phyloP scores from a whole-genome alignment of 2,329 filamentous ascomycete genomes.

The Ilyonectria robusta region DNA sequence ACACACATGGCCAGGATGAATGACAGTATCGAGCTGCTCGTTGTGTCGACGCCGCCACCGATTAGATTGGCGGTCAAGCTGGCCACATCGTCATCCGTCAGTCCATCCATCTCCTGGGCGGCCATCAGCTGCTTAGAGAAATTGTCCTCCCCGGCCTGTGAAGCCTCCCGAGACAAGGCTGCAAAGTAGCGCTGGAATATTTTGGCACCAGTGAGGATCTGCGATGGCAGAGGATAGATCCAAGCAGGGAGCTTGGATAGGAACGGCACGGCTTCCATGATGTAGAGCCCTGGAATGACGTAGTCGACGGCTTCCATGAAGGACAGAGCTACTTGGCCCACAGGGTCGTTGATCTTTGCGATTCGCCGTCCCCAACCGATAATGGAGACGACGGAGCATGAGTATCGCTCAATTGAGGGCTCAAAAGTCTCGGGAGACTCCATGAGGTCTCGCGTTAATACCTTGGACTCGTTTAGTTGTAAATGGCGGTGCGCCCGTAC shows the following conservation, averaged over 20 bases:
- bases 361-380: constrained; percentile 11
- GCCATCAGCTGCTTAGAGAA: too few relatives aligned
- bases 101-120: background rate
- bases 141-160: too few relatives aligned
- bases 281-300: background rate
- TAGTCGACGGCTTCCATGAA: constrained; percentile 7
- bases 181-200: constrained; percentile 1
- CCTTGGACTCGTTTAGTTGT: constrained; percentile 5
- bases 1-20: constrained; percentile 25
- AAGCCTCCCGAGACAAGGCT: background rate
- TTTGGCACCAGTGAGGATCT: background rate
- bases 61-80: constrained; percentile 3
- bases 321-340: background rate
- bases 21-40: background rate
- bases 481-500: background rate
- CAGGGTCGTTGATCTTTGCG: background rate
- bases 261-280: constrained; percentile 2
- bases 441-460: background rate
- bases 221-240: constrained; percentile 3
- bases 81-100: background rate
- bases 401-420: constrained; percentile 4
- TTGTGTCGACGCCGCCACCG: constrained; percentile 17
- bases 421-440: too few relatives aligned
- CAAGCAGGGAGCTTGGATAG: background rate
- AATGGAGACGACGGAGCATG: background rate